Conservation (phyloP, 495 filamentous ascomycete genomes). For the Choiromyces venosus region DNA sequence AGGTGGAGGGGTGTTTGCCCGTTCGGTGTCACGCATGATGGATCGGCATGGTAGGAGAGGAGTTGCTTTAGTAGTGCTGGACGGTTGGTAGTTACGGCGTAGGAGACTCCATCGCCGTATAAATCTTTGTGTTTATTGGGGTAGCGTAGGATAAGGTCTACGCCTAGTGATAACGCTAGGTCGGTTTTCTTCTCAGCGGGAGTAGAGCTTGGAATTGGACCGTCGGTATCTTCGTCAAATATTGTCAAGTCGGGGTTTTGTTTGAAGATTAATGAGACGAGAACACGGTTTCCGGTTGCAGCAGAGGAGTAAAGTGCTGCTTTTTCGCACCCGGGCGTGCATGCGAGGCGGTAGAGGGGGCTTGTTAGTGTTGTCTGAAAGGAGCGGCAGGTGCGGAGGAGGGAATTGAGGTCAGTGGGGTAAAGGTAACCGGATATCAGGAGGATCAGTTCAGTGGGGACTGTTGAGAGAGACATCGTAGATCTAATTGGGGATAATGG, state of each 20-base stretch:
- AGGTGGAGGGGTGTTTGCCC: neutral
- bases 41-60: neutral
- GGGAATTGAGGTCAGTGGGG: slow-evolving; percentile 9
- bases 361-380: neutral
- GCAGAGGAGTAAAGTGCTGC: neutral
- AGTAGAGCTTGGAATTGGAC: neutral
- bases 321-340: neutral
- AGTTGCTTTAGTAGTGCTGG: neutral
- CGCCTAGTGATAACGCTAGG: neutral
- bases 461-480: neutral
- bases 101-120: neutral
- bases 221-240: neutral
- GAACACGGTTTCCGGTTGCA: neutral
- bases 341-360: neutral
- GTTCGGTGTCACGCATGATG: neutral
- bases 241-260: neutral
- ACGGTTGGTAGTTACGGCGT: neutral
- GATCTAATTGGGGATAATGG: neutral
- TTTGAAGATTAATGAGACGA: neutral
- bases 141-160: neutral
- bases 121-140: neutral
- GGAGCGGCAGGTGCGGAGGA: slow-evolving; percentile 1
- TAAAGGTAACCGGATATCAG: slow-evolving; percentile 2
- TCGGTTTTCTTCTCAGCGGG: neutral
- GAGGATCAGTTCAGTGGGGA: neutral